phyloP scores from a whole-genome alignment of 225 moss, liverwort and hornwort species.

The Pseudoscleropodium purum region DNA sequence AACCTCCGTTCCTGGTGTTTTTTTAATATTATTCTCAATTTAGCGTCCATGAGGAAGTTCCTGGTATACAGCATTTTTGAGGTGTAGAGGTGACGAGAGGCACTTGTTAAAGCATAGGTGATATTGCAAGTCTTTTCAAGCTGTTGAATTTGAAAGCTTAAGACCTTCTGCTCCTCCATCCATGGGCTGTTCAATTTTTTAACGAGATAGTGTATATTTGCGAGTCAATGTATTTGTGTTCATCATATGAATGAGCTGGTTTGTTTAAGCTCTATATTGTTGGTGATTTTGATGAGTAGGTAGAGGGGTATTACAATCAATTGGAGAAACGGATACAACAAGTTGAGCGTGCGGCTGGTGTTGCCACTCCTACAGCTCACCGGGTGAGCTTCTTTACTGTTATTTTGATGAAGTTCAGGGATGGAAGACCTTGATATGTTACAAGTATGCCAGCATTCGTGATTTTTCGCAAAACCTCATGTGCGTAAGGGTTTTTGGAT shows the following conservation, averaged over 20 bases:
- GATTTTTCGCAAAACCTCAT: background rate
- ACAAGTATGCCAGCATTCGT: background rate
- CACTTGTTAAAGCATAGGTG: background rate
- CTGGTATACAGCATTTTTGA: background rate
- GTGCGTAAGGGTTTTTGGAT: background rate
- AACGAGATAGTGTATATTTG: background rate
- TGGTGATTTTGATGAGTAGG: constrained; percentile 13
- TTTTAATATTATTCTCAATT: background rate
- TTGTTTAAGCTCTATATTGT: background rate
- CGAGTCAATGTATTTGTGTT: background rate
- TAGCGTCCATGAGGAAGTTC: background rate
- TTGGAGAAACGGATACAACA: constrained; percentile 51
- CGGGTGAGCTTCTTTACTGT: background rate
- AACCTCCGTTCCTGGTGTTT: background rate
- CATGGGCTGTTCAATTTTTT: background rate
- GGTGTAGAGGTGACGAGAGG: background rate
- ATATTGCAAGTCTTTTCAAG: background rate
- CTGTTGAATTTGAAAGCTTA: background rate
- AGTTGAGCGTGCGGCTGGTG: constrained; percentile 38
- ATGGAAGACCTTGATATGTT: background rate
- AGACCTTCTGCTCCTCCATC: background rate
- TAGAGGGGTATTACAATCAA: constrained; percentile 39
- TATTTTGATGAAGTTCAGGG: background rate
- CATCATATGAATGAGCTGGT: background rate
- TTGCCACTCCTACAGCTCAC: constrained; percentile 6